Evolutionary conservation across 495 filamentous ascomycete species (phyloP), one percentile per base, ranked within the genome.

Genomic region (Cairneyella variabilis): DNA sequence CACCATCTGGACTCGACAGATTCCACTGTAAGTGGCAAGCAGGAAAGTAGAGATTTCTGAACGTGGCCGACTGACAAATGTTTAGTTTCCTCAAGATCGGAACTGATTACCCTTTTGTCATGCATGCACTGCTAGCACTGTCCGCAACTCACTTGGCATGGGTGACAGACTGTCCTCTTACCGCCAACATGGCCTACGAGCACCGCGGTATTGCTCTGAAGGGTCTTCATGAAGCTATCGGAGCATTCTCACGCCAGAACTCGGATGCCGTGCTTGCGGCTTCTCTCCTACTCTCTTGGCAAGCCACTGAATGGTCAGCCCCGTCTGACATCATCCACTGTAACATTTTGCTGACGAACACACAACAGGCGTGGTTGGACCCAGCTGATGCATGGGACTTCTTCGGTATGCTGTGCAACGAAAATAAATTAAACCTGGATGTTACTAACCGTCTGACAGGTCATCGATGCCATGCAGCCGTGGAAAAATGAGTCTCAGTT

Each of bases 221-320:
- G 59, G 92, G 95, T 18, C 69, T 97, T 21, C 90, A 96, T 61
- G 84, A 88, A 59, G 90, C 90, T 14, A 91, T 97, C 57, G 83
- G 83, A 26, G 74, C 76, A 21, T 97, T 97, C 69, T 96, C 89
- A 7, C 83, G 78, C 58, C 83, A 84, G 34, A 97, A 91, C 60
- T 90, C 88, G 12, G 92, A 98, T 70, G 89, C 92, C 30, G 85
- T 96, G 51, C 78, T 98, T 25, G 93, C 91, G 46, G 89, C 93
- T 22, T 97, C 91, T 11, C 83, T 96, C 28, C 77, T 97, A 43
- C 75, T 98, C 39, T 92, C 92, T 40, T 98, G 95, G 95, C 93
- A 97, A 72, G 88, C 89, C 53, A 90, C 85, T 58, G 93, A 97
- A 71, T 97, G 91, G 93, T 96, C 75, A 77, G 89, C 76, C 61